phyloP scores from a whole-genome alignment of 2,329 filamentous ascomycete genomes.

The Apiospora phragmitis region DNA sequence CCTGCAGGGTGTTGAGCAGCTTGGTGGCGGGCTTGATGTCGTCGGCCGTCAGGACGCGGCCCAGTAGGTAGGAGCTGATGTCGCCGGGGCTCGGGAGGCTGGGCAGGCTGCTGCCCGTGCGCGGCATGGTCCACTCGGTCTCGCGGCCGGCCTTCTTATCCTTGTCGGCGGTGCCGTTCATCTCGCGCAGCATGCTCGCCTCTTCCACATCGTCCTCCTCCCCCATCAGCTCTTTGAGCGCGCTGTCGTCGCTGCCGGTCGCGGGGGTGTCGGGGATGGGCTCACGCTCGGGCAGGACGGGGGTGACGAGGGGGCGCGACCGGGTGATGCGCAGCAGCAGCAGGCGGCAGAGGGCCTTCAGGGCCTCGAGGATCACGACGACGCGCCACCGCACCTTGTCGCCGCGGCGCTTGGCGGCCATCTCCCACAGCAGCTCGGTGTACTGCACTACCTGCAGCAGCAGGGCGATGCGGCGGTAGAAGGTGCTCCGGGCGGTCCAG shows the following conservation, averaged over 20 bases:
- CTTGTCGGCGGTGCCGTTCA: conserved; percentile 40
- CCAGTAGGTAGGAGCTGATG: conserved; percentile 83
- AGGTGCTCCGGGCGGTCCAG: conserved; percentile 62
- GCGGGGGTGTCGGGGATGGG: conserved; percentile 64
- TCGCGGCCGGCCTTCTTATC: conserved; percentile 50
- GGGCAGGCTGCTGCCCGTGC: conserved; percentile 84
- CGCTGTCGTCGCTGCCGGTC: conserved; percentile 50
- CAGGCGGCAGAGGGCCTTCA: conserved; percentile 84
- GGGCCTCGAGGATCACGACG: conserved; percentile 77
- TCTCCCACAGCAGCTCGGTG: conserved; percentile 95
- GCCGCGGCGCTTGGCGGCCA: conserved; percentile 85
- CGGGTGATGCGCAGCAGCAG: conserved; percentile 81
- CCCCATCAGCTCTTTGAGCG: conserved; percentile 33
- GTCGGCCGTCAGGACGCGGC: conserved; percentile 89
- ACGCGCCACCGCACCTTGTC: conserved; percentile 84
- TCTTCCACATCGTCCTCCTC: conserved; percentile 38
- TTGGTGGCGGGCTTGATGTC: conserved; percentile 92
- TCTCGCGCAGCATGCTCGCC: conserved; percentile 30
- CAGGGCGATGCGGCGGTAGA: conserved; percentile 81
- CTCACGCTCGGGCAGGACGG: conserved; percentile 84
- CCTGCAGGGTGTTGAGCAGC: conserved; percentile 80
- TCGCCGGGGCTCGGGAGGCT: conserved; percentile 78
- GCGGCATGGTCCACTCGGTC: conserved; percentile 86
- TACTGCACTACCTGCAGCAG: conserved; percentile 90
- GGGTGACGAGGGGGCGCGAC: conserved; percentile 77